A percentile compares a stretch with the other conserved stretches of the same genome.
Conservation (phyloP, 2,329 filamentous ascomycete species). For the Dactylellina cionopaga region DNA sequence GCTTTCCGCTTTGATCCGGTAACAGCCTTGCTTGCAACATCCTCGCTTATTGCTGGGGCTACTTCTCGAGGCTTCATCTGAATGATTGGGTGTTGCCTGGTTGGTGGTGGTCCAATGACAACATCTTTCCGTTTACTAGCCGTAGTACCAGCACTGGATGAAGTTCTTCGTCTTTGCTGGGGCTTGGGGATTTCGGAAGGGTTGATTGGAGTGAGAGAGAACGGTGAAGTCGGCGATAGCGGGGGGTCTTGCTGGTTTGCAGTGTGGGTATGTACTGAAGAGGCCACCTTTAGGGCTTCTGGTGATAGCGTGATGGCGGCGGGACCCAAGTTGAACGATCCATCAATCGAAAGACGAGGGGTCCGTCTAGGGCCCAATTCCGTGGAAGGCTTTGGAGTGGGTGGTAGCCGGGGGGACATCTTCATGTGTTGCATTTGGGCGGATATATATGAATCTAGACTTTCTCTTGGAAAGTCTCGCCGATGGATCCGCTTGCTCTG, state of each 20-base stretch:
- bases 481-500: not conserved
- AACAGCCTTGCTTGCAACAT: conserved; percentile 40
- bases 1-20: conserved; percentile 55
- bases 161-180: conserved; percentile 54
- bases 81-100: conserved; percentile 92
- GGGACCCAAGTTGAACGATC: conserved; percentile 66
- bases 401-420: conserved; percentile 68
- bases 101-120: conserved; percentile 88
- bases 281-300: conserved; percentile 66
- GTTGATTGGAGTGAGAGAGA: conserved; percentile 41
- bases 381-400: conserved; percentile 81
- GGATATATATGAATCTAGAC: not conserved
- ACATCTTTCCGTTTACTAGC: conserved; percentile 72
- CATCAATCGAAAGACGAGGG: conserved; percentile 71
- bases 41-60: conserved; percentile 59
- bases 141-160: conserved; percentile 57
- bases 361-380: conserved; percentile 79
- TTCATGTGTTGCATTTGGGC: conserved; percentile 47
- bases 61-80: conserved; percentile 82
- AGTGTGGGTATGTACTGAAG: conserved; percentile 60
- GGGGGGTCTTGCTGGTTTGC: conserved; percentile 31
- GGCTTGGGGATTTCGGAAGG: conserved; percentile 29
- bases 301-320: conserved; percentile 61
- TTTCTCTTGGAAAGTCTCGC: not conserved
- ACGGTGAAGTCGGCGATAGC: conserved; percentile 49